phyloP scores from a whole-genome alignment of 2,329 filamentous ascomycete genomes.

The Pseudocercospora vitis region DNA sequence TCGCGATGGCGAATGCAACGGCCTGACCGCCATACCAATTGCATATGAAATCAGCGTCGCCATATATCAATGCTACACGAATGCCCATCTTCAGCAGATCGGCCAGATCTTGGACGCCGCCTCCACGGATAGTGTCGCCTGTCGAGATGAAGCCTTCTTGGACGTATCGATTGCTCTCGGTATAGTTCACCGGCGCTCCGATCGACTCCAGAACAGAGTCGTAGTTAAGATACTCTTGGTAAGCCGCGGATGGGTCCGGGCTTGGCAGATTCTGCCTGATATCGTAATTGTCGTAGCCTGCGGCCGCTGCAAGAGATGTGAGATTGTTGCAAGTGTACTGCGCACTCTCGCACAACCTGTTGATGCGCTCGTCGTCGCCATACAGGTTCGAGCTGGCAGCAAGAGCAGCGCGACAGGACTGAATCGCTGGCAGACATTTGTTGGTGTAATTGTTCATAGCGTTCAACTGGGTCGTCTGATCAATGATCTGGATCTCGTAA shows the following conservation, averaged over 20 bases:
- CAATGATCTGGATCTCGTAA: constrained; percentile 62
- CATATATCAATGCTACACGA: constrained; percentile 66
- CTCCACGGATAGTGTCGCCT: constrained; percentile 48
- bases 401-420: constrained; percentile 39
- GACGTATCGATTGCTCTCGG: constrained; percentile 44
- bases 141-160: constrained; percentile 44
- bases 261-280: constrained; percentile 54
- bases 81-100: constrained; percentile 45
- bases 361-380: constrained; percentile 23
- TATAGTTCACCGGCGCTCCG: constrained; percentile 54
- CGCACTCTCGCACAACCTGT: constrained; percentile 26
- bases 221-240: constrained; percentile 54
- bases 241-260: constrained; percentile 56
- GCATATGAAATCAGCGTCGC: constrained; percentile 56
- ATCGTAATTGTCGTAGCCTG: constrained; percentile 45
- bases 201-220: constrained; percentile 51
- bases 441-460: constrained; percentile 49
- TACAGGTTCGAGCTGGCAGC: constrained; percentile 27
- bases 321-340: constrained; percentile 28
- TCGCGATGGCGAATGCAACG: constrained; percentile 25
- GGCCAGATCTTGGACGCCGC: constrained; percentile 43
- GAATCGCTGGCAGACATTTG: constrained; percentile 32
- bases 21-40: constrained; percentile 61
- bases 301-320: constrained; percentile 21
- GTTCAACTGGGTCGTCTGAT: constrained; percentile 51